Percentiles rank a stretch among this genome's conserved stretches.
phyloP scores from a whole-genome alignment of 495 filamentous ascomycete genomes.

The Amorphotheca resinae region DNA sequence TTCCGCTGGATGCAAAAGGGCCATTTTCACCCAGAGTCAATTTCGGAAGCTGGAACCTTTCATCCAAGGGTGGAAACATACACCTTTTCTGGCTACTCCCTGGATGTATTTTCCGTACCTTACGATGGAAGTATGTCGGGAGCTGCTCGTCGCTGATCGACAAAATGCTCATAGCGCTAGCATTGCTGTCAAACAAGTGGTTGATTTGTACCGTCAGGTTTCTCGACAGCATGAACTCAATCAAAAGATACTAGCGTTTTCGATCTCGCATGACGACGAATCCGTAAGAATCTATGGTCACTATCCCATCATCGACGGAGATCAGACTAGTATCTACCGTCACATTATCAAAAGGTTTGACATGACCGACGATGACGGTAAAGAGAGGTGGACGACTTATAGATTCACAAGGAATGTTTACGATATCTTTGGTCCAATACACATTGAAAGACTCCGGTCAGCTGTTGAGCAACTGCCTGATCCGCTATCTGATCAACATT shows the following conservation, averaged over 20 bases:
- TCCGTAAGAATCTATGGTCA: slow-evolving; percentile 28
- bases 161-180: slow-evolving; percentile 29
- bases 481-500: slow-evolving; percentile 4
- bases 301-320: slow-evolving; percentile 24
- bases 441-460: slow-evolving; percentile 30
- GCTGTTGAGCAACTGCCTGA: slow-evolving; percentile 27
- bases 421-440: slow-evolving; percentile 28
- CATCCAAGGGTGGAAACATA: slow-evolving; percentile 23
- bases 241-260: slow-evolving; percentile 33
- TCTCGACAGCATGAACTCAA: slow-evolving; percentile 27
- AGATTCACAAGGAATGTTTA: slow-evolving; percentile 30
- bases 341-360: slow-evolving; percentile 19
- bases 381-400: slow-evolving; percentile 28
- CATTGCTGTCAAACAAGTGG: slow-evolving; percentile 26
- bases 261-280: slow-evolving; percentile 32
- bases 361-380: slow-evolving; percentile 23
- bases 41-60: slow-evolving; percentile 29
- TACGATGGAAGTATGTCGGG: slow-evolving; percentile 27
- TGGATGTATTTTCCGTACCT: slow-evolving; percentile 33
- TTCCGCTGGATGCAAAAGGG: slow-evolving; percentile 28
- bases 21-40: slow-evolving; percentile 29
- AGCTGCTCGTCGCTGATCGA: slow-evolving; percentile 27
- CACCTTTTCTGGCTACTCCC: slow-evolving; percentile 27
- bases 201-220: slow-evolving; percentile 24
- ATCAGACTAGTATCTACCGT: slow-evolving; percentile 24